Percentiles rank a stretch among this genome's conserved stretches.
Evolutionary conservation across 768 basidiomycete species (phyloP).

Genomic region (Leccinum incarnatum): DNA sequence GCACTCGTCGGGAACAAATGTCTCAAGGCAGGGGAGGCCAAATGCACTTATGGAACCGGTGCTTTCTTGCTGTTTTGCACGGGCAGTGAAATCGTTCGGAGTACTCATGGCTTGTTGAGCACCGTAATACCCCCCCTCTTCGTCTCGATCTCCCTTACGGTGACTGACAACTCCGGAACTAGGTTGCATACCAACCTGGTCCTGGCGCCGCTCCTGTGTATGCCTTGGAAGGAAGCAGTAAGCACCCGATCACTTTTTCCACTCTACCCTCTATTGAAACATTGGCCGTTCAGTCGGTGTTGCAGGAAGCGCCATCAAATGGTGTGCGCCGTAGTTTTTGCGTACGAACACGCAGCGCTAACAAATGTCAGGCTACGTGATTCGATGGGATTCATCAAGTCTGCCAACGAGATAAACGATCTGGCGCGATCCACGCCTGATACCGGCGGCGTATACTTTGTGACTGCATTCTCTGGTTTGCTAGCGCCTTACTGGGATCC

Average conservation of each 20-base stretch:
- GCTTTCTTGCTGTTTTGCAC: slow-evolving; percentile 97
- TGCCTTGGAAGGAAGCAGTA: slow-evolving; percentile 92
- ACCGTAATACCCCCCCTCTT: slow-evolving; percentile 51
- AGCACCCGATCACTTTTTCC: slow-evolving; percentile 30
- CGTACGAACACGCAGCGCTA: not conserved
- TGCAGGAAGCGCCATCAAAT: slow-evolving; percentile 94
- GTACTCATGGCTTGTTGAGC: slow-evolving; percentile 82
- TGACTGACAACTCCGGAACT: not conserved
- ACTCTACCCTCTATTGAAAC: not conserved
- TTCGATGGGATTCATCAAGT: slow-evolving; percentile 77
- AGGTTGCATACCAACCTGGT: slow-evolving; percentile 92
- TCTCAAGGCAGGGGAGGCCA: slow-evolving; percentile 85
- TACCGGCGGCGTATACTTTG: slow-evolving; percentile 92
- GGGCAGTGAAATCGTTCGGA: slow-evolving; percentile 81
- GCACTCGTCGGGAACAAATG: slow-evolving; percentile 97
- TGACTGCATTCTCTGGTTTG: slow-evolving; percentile 93
- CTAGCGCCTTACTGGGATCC: slow-evolving; percentile 99
- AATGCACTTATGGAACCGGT: slow-evolving; percentile 98
- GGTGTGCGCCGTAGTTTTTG: slow-evolving; percentile 38
- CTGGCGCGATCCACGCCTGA: slow-evolving; percentile 74
- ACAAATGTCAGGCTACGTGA: slow-evolving; percentile 68
- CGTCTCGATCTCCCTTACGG: not conserved
- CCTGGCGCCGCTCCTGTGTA: slow-evolving; percentile 77
- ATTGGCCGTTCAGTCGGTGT: slow-evolving; percentile 64
- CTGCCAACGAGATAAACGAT: slow-evolving; percentile 80